Base-by-base conservation (phyloP, 108 stramenopile species). In the Pseudonitzschia pungens region DNA sequence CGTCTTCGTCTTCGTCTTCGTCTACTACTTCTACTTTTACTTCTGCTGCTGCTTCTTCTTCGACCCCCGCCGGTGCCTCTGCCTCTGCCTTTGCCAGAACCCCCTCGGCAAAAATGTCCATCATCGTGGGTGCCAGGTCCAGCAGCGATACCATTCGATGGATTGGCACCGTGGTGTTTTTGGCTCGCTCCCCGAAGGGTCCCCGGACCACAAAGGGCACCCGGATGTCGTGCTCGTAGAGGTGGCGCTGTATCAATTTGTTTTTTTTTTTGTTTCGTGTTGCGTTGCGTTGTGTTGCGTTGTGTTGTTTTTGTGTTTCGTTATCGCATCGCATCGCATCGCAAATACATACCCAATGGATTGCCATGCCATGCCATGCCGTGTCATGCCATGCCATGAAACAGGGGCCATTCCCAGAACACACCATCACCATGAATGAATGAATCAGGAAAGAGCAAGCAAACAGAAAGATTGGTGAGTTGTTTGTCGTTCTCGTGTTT, bases 111-210 rank as follows among this genome's bases (percentile, higher is more conserved):
- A 57, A 67, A 43, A 81, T 56, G 54, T 77, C 72, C 26, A 73
- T 20, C 45, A 81, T 73, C 1, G 81, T 81, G 2, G 81, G 81
- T 29, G 76, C 81, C 41, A 81, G 77, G 54, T 81, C 81, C 50
- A 81, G 59, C 2, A 68, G 69, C 12, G 75, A 57, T 0, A 81
- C 81, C 27, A 81, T 73, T 8, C 15, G 15, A 7, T 58, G 24
- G 8, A 28, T 36, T 1, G 55, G 2, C 3, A 71, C 54, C 24
- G 24, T 54, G 8, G 24, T 54, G n/a, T 24, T 54, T 7, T 0
- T 10, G 53, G 24, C 24, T 0, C 22, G 53, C 8, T 22, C 7
- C 22, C n/a, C 24, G n/a, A 9, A 52, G 52, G 12, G 80, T 74
- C 14, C 80, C 75, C 29, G 69, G 42, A 77, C 76, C 24, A 72